phyloP scores from a whole-genome alignment of 306 rosid genomes.

The Gastrolobium villosum region DNA sequence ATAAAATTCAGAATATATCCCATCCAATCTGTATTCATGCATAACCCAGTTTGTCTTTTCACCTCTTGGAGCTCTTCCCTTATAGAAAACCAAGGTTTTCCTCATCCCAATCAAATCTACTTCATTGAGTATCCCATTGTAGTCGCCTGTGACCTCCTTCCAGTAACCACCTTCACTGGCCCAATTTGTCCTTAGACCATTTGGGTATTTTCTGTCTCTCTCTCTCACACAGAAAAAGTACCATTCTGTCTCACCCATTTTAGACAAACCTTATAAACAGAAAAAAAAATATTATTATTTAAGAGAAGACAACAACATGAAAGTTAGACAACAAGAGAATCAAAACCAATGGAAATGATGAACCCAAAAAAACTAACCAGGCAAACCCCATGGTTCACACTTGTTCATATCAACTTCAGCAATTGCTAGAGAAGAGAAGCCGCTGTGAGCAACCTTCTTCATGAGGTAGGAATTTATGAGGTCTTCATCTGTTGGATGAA shows the following conservation, averaged over 20 bases:
- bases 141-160: constrained; percentile 89
- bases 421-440: constrained; percentile 66
- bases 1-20: constrained; percentile 43
- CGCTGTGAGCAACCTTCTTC: constrained; percentile 62
- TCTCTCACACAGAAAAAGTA: constrained; percentile 69
- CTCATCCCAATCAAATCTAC: constrained; percentile 73
- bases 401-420: constrained; percentile 83
- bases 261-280: constrained; percentile 66
- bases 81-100: constrained; percentile 89
- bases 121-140: constrained; percentile 63
- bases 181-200: constrained; percentile 78
- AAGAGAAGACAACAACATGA: not conserved
- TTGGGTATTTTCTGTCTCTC: constrained; percentile 75
- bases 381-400: constrained; percentile 95
- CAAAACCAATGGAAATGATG: too few relatives aligned
- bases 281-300: not conserved
- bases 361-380: constrained; percentile 56
- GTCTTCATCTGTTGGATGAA: constrained; percentile 86
- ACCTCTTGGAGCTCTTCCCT: constrained; percentile 83
- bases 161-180: constrained; percentile 84
- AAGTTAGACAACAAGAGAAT: not conserved
- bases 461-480: constrained; percentile 71
- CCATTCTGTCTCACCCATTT: constrained; percentile 90
- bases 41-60: constrained; percentile 81
- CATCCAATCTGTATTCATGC: constrained; percentile 86